A percentile compares a stretch with the other conserved stretches of the same genome.
These are phyloP conservation scores for Botrytis medusae DNA, from an alignment of 2,329 filamentous ascomycete species.

Conservation along the genomic window DNA sequence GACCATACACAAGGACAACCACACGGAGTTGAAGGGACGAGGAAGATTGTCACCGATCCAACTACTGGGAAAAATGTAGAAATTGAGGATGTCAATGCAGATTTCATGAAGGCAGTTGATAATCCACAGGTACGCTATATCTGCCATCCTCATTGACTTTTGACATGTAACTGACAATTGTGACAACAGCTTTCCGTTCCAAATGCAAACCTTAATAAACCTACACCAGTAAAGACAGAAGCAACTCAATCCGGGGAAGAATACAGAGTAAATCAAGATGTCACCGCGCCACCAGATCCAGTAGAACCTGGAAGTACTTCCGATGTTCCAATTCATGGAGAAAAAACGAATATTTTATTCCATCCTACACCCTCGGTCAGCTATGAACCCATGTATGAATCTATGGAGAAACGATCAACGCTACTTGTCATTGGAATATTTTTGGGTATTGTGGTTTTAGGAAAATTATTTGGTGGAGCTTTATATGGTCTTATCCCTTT, in stretches of 20 bases:
- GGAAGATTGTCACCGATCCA: conserved; percentile 75
- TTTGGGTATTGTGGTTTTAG: conserved; percentile 70
- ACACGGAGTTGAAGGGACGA: conserved; percentile 43
- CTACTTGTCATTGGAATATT: conserved; percentile 70
- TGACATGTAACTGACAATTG: not conserved
- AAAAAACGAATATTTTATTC: conserved; percentile 95
- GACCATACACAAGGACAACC: conserved; percentile 46
- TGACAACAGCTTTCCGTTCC: conserved; percentile 69
- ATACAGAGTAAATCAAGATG: conserved; percentile 82
- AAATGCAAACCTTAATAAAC: conserved; percentile 81
- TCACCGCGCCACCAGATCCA: conserved; percentile 88
- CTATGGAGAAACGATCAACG: conserved; percentile 73
- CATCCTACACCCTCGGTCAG: conserved; percentile 89
- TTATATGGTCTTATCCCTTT: conserved; percentile 76
- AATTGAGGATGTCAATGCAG: conserved; percentile 76
- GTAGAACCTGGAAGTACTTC: conserved; percentile 78
- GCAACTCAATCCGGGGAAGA: conserved; percentile 71
- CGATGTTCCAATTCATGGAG: conserved; percentile 92
- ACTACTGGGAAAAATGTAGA: conserved; percentile 82
- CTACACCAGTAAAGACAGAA: conserved; percentile 70
- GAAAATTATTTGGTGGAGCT: conserved; percentile 75
- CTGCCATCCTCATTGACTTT: conserved; percentile 15
- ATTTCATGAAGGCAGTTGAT: conserved; percentile 67
- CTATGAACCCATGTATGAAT: conserved; percentile 83
- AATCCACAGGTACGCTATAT: conserved; percentile 61